Conservation (phyloP, 495 filamentous ascomycete genomes). For the Aspergillus egyptiacus region DNA sequence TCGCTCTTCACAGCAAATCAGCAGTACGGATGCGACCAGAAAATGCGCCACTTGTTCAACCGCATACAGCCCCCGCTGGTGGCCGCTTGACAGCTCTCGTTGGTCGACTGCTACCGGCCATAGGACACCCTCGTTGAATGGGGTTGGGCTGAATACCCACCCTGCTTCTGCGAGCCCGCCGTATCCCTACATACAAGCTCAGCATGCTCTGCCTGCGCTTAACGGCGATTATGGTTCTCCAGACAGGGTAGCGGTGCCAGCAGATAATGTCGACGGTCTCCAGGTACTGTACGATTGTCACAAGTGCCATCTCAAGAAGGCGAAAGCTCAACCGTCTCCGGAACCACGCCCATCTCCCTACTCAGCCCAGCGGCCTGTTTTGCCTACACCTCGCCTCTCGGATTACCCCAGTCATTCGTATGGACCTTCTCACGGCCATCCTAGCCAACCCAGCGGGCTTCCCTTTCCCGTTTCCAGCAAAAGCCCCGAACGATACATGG, state of each 20-base stretch:
- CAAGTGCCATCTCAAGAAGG: constrained; percentile 47
- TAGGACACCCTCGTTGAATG: constrained; percentile 31
- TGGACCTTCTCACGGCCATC: constrained; percentile 32
- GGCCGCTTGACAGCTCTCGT: constrained; percentile 29
- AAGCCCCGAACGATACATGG: constrained; percentile 26
- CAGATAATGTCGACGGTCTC: constrained; percentile 6
- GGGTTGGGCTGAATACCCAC: constrained; percentile 21
- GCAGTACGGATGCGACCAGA: constrained; percentile 20
- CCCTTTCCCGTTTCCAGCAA: constrained; percentile 30
- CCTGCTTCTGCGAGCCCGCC: constrained; percentile 23
- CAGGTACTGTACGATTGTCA: constrained; percentile 40
- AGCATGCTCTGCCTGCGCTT: constrained; percentile 22
- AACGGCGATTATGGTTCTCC: constrained; percentile 27
- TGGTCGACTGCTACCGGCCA: constrained; percentile 14
- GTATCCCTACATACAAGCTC: constrained; percentile 24
- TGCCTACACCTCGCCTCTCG: constrained; percentile 31
- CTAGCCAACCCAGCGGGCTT: constrained; percentile 24
- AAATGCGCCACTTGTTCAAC: constrained; percentile 38
- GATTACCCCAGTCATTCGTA: constrained; percentile 27
- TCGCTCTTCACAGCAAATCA: constrained; percentile 14
- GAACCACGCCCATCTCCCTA: constrained; percentile 37
- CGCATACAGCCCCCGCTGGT: constrained; percentile 40
- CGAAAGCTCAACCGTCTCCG: constrained; percentile 28
- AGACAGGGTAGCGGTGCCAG: constrained; percentile 11
- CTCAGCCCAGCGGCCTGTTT: constrained; percentile 27